Base-by-base conservation (phyloP, 345 rosid genomes). In the Corchorus capsularis region DNA sequence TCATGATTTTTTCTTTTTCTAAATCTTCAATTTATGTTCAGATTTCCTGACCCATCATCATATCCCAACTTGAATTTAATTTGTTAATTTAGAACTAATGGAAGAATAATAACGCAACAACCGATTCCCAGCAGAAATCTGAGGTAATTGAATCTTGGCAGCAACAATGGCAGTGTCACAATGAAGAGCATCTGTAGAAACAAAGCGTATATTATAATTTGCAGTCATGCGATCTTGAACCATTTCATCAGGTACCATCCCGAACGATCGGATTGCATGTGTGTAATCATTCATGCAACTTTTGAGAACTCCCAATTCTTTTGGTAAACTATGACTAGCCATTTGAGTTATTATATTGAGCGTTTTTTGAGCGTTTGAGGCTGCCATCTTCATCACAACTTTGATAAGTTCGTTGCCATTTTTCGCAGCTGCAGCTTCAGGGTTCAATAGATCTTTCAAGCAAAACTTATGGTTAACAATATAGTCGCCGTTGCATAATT, bases 171-270 rank as follows among this genome's bases (percentile, higher is more conserved):
- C 62, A 4, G 11, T 37, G 12, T 60, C 76, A 47, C 76, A 73
- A 60, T 8, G 6, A 22, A 1, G 14, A 20, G 22, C 54, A 6
- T 59, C 41, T 46, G 16, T 41, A 45, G 56, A 43, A 16, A 53
- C 15, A 10, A 73, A 22, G 0, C 14, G 0, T 17, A 6, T 55
- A 15, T 73, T 68, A 32, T 73, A 60, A 14, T 73, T 60, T 15
- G 68, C 74, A 2, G 63, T 53, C 63, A 35, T 54, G 17, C 63
- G 63, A 54, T 71, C 74, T n/a, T 71, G 63, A 11, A 14, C 2
- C 37, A 67, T 0, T 43, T 67, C 71, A 8, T 4, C 11, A 41
- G 12, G 3, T 3, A 70, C 2, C 62, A 53, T 50, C 52, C 43
- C 46, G 8, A 70, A 70, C 9, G 62, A 70, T 16, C 7, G 61